Evolutionary conservation across 2,329 filamentous ascomycete genomes (phyloP), one percentile per base, ranked within the genome.

Genomic region (Ophiosphaerella narmari): DNA sequence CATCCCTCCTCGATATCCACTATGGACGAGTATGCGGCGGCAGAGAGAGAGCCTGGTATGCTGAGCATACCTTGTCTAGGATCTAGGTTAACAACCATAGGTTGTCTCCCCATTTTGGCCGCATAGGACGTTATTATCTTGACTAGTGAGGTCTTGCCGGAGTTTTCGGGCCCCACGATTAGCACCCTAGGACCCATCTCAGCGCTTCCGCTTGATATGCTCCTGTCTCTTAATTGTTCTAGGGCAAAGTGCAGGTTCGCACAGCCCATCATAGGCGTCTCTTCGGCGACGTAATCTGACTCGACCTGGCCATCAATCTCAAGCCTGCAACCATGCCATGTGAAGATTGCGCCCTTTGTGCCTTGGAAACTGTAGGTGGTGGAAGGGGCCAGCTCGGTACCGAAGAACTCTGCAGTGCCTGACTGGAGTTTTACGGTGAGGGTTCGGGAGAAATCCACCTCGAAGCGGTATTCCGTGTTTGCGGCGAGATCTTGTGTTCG

Each of bases 361-460:
- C 90, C 89, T 39, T 83, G 82, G 74, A 99, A 93, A 29, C 81
- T 86, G 77, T 97, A 97, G 8, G 84, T 81, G 43, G 88, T 88
- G 48, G 88, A 88, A 8, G 84, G 82, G 9, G 91, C 91, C 37
- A 99, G 87, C 76, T 99, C 94, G 47, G 93, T 92, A 69, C 94
- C 94, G 70, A 97, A 96, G 67, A 96, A 86, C 74, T 99, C 94
- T 41, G 93, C 94, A 1, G 87, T 91, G 54, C 94, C 94, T 31
- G 82, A 85, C 48, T 90, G 76, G 23, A 97, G 80, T 77, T 91
- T 75, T 60, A 80, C 65, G 11, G 64, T 66, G 31, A 75, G 59
- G 14, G 62, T 61, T 24, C 62, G 63, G 2, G 59, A 50, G 63
- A 74, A 74, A 46, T 62, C 48, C 48, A 73, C 71, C 59, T 75